Evolutionary conservation across 441 rosid species (phyloP).

Genomic region (Raphanus hybrid): DNA sequence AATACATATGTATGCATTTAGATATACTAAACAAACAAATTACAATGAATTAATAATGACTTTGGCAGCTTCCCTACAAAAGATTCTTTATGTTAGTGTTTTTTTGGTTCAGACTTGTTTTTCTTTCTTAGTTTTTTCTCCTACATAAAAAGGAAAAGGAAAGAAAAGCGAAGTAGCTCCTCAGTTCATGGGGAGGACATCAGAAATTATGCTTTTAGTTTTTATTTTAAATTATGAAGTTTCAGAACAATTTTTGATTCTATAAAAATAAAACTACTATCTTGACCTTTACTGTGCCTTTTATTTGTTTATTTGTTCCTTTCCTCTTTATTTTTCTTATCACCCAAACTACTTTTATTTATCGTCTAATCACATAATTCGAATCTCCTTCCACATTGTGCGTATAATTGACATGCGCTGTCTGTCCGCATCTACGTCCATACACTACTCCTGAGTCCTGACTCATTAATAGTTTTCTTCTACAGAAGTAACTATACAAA

Average conservation of each 20-base stretch:
- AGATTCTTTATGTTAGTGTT: constrained; percentile 34
- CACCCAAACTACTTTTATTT: constrained; percentile 20
- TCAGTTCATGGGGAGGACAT: constrained; percentile 52
- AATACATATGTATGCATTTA: too few species aligned
- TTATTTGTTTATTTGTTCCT: constrained; percentile 28
- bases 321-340: constrained; percentile 28
- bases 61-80: constrained; percentile 38
- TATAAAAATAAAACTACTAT: constrained; percentile 35
- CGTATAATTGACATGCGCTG: constrained; percentile 36
- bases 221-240: constrained; percentile 2
- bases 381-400: constrained; percentile 31
- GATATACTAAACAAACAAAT: background rate
- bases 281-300: constrained; percentile 42
- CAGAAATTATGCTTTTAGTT: constrained; percentile 13
- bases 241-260: constrained; percentile 36
- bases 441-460: background rate
- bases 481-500: background rate
- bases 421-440: constrained; percentile 22
- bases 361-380: constrained; percentile 35
- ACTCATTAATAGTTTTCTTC: background rate
- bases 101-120: background rate
- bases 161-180: constrained; percentile 46
- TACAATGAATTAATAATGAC: background rate
- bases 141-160: background rate
- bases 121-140: background rate